Evolutionary conservation across 1,284 basidiomycete species (phyloP).

Genomic region (Cryptococcus depauperatus): DNA sequence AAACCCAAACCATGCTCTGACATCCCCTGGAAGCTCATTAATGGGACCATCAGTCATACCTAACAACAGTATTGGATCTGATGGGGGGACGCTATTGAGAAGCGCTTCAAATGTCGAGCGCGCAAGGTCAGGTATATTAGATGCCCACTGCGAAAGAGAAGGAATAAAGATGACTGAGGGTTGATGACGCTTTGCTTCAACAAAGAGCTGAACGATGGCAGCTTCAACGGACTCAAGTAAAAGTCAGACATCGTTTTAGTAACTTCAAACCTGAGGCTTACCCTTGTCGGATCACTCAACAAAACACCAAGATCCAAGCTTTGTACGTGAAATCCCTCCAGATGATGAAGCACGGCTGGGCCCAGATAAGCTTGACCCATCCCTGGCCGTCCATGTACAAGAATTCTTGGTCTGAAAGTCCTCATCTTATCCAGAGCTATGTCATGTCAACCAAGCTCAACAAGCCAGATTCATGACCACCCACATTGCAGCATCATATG

Average conservation of each 20-base stretch:
- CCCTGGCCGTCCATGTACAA: slow-evolving; percentile 72
- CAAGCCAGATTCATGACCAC: slow-evolving; percentile 25
- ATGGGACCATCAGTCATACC: slow-evolving; percentile 77
- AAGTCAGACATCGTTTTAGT: background rate
- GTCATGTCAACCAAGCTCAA: slow-evolving; percentile 4
- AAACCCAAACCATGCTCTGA: slow-evolving; percentile 83
- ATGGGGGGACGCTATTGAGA: slow-evolving; percentile 80
- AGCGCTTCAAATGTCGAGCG: slow-evolving; percentile 79
- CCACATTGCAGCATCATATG: slow-evolving; percentile 79
- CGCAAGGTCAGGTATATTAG: slow-evolving; percentile 73
- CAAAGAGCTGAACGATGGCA: slow-evolving; percentile 88
- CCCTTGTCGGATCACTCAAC: slow-evolving; percentile 80
- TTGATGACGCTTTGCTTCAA: slow-evolving; percentile 95
- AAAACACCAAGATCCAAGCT: slow-evolving; percentile 83
- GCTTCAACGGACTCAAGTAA: slow-evolving; percentile 70
- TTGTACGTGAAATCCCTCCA: slow-evolving; percentile 95
- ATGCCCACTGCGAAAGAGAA: slow-evolving; percentile 76
- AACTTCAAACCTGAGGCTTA: slow-evolving; percentile 47
- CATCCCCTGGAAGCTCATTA: slow-evolving; percentile 66
- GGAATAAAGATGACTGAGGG: slow-evolving; percentile 95
- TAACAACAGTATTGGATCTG: slow-evolving; percentile 84
- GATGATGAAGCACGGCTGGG: slow-evolving; percentile 79
- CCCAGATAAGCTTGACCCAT: slow-evolving; percentile 90
- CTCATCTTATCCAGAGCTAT: slow-evolving; percentile 84
- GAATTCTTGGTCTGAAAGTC: slow-evolving; percentile 80